Percentiles rank a stretch among this genome's conserved stretches.
phyloP scores from a whole-genome alignment of 2,329 filamentous ascomycete genomes.

The Trichoderma sp. region DNA sequence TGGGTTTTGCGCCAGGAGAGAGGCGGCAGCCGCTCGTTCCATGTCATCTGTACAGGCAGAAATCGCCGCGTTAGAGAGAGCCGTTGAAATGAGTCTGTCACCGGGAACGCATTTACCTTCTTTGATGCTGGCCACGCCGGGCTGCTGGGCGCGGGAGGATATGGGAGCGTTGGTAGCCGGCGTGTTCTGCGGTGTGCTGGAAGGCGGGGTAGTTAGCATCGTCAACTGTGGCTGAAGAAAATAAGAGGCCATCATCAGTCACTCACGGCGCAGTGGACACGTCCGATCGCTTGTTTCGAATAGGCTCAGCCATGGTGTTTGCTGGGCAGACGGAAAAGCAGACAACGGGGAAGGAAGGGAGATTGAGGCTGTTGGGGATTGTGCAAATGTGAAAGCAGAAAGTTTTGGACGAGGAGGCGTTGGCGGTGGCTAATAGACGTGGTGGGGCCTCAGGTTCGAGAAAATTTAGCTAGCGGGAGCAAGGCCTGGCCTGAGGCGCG shows the following conservation, averaged over 20 bases:
- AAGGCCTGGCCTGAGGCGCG: constrained; percentile 37
- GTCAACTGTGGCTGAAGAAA: constrained; percentile 2
- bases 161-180: constrained; percentile 94
- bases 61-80: constrained; percentile 31
- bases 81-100: too few species aligned
- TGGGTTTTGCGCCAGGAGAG: constrained; percentile 94
- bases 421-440: constrained; percentile 45
- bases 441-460: constrained; percentile 43
- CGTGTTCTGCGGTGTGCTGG: constrained; percentile 96
- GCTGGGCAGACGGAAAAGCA: constrained; percentile 35
- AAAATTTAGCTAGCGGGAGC: constrained; percentile 41
- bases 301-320: constrained; percentile 62
- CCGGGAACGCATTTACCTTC: constrained; percentile 69
- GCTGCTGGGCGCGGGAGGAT: constrained; percentile 95
- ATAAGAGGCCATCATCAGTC: constrained; percentile 15
- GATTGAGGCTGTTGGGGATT: constrained; percentile 32
- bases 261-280: constrained; percentile 61
- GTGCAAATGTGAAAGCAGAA: constrained; percentile 40
- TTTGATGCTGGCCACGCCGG: constrained; percentile 90
- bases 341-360: constrained; percentile 35
- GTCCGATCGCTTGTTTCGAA: constrained; percentile 64
- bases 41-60: constrained; percentile 70
- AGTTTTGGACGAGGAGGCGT: constrained; percentile 40
- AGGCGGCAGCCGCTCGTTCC: constrained; percentile 82
- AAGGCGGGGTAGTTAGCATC: constrained; percentile 47